A percentile compares a stretch with the other conserved stretches of the same genome.
phyloP scores from a whole-genome alignment of 1,139 yeast species.

The Spencermartinsiella ligniputridi region DNA sequence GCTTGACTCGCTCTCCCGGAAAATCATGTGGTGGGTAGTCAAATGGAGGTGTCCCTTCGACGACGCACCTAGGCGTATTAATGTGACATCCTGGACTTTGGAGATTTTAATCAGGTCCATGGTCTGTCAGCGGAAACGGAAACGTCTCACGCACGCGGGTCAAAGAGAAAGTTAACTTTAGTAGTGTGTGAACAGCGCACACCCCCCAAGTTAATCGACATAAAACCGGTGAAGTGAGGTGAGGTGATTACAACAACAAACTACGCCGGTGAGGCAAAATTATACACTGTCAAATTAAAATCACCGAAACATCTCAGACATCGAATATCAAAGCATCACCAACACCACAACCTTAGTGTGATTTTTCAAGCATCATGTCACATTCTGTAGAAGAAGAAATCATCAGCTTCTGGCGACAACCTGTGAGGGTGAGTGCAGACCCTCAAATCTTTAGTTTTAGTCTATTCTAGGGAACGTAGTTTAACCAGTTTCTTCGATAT shows the following conservation, averaged over 20 bases:
- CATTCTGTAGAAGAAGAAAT: conserved; percentile 2
- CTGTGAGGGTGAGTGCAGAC: conserved; percentile 17
- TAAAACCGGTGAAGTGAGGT: too few relatives aligned
- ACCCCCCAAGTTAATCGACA: too few relatives aligned
- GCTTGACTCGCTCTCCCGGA: conserved; percentile 43
- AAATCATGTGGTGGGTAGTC: conserved; percentile 84
- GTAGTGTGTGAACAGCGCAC: background rate
- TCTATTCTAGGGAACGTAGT: background rate
- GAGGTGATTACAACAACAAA: too few relatives aligned
- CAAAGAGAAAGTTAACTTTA: background rate
- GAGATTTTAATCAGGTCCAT: background rate
- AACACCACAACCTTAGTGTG: too few relatives aligned
- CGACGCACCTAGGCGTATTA: conserved; percentile 65
- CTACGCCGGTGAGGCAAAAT: too few relatives aligned
- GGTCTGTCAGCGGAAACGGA: too few relatives aligned
- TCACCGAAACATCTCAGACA: too few relatives aligned
- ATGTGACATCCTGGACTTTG: conserved; percentile 60
- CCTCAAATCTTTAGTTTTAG: background rate
- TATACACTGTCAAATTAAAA: too few relatives aligned
- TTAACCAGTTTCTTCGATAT: conserved; percentile 64
- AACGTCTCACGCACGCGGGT: too few relatives aligned
- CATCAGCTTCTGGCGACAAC: conserved; percentile 22
- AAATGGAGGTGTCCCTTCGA: conserved; percentile 67
- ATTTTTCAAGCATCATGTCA: too few relatives aligned
- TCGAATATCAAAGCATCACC: too few relatives aligned